phyloP scores from a whole-genome alignment of 2,329 filamentous ascomycete genomes.

The Cladosporium oxysporum region DNA sequence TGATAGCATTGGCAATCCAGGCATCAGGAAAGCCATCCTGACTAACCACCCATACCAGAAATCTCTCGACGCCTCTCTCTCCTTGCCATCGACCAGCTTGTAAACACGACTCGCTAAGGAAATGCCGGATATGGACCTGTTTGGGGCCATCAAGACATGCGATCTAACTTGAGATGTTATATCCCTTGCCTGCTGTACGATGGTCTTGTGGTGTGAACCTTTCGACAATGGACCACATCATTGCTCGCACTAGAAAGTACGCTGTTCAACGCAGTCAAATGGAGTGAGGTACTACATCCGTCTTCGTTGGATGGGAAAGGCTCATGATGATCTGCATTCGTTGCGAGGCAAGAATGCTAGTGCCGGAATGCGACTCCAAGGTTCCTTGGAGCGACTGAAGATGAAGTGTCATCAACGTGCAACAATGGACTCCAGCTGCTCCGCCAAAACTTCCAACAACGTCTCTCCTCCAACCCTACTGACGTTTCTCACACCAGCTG shows the following conservation, averaged over 20 bases:
- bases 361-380: neutral
- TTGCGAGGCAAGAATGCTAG: neutral
- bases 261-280: neutral
- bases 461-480: constrained; percentile 71
- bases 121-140: neutral
- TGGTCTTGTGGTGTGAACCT: neutral
- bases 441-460: constrained; percentile 79
- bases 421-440: constrained; percentile 65
- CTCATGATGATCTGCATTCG: neutral
- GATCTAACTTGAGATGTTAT: neutral
- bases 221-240: neutral
- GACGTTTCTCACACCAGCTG: constrained; percentile 71
- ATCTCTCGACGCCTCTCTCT: too few relatives aligned
- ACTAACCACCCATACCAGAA: too few relatives aligned
- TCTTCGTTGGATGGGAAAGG: neutral
- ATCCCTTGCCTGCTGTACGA: neutral
- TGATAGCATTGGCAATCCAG: too few relatives aligned
- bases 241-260: neutral
- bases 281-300: neutral
- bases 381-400: neutral
- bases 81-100: neutral
- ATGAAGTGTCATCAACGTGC: neutral
- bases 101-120: neutral
- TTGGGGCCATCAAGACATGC: neutral
- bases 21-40: too few relatives aligned